These are phyloP conservation scores for Phytophthora ramorum DNA, from an alignment of 352 stramenopile genomes.

Conservation along the genomic window DNA sequence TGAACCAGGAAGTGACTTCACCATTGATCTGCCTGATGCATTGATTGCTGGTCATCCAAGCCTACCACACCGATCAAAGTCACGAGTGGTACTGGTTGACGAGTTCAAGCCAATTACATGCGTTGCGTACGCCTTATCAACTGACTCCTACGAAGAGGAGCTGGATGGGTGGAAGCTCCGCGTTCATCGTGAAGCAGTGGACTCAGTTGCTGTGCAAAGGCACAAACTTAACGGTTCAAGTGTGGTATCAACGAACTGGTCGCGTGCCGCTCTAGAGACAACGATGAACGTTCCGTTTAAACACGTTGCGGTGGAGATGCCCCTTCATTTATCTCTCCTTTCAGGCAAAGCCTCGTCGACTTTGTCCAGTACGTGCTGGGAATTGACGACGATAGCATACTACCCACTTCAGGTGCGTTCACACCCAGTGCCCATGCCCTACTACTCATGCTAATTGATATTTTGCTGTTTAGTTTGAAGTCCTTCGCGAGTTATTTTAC, in stretches of 20 bases:
- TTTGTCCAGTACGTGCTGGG: constrained; percentile 55
- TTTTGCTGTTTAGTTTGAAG: constrained; percentile 79
- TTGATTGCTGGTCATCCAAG: constrained; percentile 87
- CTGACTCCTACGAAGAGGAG: constrained; percentile 87
- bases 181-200: constrained; percentile 55
- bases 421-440: not conserved
- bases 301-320: constrained; percentile 58
- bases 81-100: constrained; percentile 92
- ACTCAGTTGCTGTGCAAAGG: constrained; percentile 33
- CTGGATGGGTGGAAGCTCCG: constrained; percentile 67
- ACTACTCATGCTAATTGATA: not conserved
- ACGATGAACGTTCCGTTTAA: constrained; percentile 71
- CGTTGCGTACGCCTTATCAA: constrained; percentile 95
- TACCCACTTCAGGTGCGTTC: constrained; percentile 76
- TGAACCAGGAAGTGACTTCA: constrained; percentile 73
- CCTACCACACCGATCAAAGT: constrained; percentile 89
- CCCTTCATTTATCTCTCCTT: constrained; percentile 67
- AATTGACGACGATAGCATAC: constrained; percentile 79
- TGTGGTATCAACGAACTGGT: constrained; percentile 70
- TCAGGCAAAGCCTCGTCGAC: constrained; percentile 42
- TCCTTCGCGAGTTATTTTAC: constrained; percentile 93
- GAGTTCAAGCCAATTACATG: constrained; percentile 94
- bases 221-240: constrained; percentile 21
- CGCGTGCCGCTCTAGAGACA: constrained; percentile 62
- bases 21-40: constrained; percentile 66